Base-by-base conservation (phyloP, 2,329 filamentous ascomycete species). In the Teratosphaeria gauchensis region DNA sequence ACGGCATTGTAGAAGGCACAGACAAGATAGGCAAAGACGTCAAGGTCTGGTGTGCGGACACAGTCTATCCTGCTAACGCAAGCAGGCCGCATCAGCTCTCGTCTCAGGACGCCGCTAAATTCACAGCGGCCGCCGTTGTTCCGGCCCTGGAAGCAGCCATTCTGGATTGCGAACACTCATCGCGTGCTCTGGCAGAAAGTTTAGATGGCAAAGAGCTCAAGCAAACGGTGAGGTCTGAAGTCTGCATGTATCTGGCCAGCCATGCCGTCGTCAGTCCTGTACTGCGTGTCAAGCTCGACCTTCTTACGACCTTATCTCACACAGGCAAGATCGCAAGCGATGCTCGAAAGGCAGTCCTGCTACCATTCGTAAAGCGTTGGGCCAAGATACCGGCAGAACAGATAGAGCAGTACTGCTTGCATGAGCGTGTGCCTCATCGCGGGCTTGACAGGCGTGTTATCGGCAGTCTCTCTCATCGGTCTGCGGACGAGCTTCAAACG, bases 81-180 rank as follows among this genome's bases (percentile, higher is more conserved):
- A 74, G 75, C 19, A 67, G 71, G 21, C 62, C 87, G 16, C 76
- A 81, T 53, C 83, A 82, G 78, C 77, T 95, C 57, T 73, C 81
- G 3, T 68, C 76, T 0, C 80, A 85, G 28, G 80, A 86, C 57
- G 76, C 77, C 1, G 76, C 80, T 51, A 85, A 83, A 59, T 73
- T 95, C 21, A 69, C 94, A 0, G 80, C 83, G 21, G 78, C 83
- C 21, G 79, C 88, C 42, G 74, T 96, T n/a, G 72, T 90, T 21
- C 89, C 89, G 0, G 83, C 82, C 1, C 75, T 96, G 9, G 92
- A 96, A 73, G 94, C 96, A 73, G 95, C 87, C 67, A 80, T 92
- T 3, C 82, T 96, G 64, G 91, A 97, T 69, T 77, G 84, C 3
- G 82, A 81, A 31, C 86, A 94, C 61, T 79, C 96, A 52, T 76